Percentiles rank a stretch among this genome's conserved stretches.
phyloP scores from a whole-genome alignment of 257 asterid species.

The Solanum pennellii region DNA sequence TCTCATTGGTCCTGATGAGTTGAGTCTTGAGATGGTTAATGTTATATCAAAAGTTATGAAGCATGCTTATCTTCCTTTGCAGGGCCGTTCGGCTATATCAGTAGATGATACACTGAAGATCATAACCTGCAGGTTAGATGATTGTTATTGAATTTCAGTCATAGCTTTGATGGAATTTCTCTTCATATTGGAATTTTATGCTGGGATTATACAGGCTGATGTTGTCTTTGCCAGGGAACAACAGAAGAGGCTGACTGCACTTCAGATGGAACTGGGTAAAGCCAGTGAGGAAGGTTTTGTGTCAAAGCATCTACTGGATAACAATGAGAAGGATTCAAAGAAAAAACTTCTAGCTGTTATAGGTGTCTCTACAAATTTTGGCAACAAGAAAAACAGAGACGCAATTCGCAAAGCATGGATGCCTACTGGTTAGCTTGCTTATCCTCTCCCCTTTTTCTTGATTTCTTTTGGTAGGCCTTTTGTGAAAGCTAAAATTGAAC shows the following conservation, averaged over 20 bases:
- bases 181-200: neutral
- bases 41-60: neutral
- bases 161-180: neutral
- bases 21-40: neutral
- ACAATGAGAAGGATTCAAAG: conserved; percentile 28
- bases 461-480: neutral
- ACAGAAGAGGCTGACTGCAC: conserved; percentile 55
- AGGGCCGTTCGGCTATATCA: conserved; percentile 68
- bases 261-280: conserved; percentile 53
- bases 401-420: conserved; percentile 93
- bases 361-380: conserved; percentile 69
- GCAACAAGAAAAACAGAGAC: conserved; percentile 68
- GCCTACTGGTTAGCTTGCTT: conserved; percentile 43
- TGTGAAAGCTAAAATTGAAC: neutral
- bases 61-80: conserved; percentile 14
- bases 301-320: conserved; percentile 31
- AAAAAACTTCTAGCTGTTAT: conserved; percentile 64
- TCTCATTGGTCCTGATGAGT: neutral
- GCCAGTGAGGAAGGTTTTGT: conserved; percentile 75
- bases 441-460: neutral
- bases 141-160: neutral
- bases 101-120: conserved; percentile 71
- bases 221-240: conserved; percentile 51
- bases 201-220: conserved; percentile 1
- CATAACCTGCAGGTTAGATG: conserved; percentile 63